phyloP scores from a whole-genome alignment of 306 rosid species.

The Citrullus colocynthis region DNA sequence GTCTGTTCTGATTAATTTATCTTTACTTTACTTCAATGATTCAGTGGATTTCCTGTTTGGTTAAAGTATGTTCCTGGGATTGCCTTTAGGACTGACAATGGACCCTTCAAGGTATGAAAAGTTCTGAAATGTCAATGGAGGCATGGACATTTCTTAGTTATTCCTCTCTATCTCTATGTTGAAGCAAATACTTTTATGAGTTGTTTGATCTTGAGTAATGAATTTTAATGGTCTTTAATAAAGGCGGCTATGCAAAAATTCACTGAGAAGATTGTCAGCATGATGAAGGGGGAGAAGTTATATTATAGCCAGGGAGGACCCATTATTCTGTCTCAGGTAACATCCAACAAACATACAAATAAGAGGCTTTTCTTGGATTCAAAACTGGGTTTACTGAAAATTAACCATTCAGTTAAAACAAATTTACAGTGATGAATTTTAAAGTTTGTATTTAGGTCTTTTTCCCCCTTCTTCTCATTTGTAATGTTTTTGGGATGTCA shows the following conservation, averaged over 20 bases:
- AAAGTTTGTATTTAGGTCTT: too few species aligned
- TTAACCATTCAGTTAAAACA: too few species aligned
- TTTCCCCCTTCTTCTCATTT: too few species aligned
- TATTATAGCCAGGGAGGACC: slow-evolving; percentile 89
- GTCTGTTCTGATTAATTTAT: not conserved
- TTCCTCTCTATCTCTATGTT: not conserved
- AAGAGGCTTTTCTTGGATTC: too few species aligned
- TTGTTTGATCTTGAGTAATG: too few species aligned
- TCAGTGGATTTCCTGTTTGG: slow-evolving; percentile 97
- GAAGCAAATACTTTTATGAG: too few species aligned
- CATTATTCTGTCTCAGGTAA: slow-evolving; percentile 73
- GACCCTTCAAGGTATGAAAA: slow-evolving; percentile 66
- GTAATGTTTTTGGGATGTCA: slow-evolving; percentile 15
- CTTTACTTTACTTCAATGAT: not conserved
- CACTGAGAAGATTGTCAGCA: slow-evolving; percentile 53
- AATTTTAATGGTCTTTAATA: slow-evolving; percentile 4
- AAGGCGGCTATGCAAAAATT: slow-evolving; percentile 82
- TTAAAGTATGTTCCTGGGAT: slow-evolving; percentile 75
- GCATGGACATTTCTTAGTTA: not conserved
- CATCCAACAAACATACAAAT: not conserved
- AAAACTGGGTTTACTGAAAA: too few species aligned
- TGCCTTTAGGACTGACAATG: slow-evolving; percentile 74
- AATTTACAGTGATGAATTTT: too few species aligned
- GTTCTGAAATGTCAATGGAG: not conserved
- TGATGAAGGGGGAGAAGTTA: slow-evolving; percentile 71